A percentile compares a stretch with the other conserved stretches of the same genome.
phyloP scores from a whole-genome alignment of 495 filamentous ascomycete genomes.

The Aspergillus campestris region DNA sequence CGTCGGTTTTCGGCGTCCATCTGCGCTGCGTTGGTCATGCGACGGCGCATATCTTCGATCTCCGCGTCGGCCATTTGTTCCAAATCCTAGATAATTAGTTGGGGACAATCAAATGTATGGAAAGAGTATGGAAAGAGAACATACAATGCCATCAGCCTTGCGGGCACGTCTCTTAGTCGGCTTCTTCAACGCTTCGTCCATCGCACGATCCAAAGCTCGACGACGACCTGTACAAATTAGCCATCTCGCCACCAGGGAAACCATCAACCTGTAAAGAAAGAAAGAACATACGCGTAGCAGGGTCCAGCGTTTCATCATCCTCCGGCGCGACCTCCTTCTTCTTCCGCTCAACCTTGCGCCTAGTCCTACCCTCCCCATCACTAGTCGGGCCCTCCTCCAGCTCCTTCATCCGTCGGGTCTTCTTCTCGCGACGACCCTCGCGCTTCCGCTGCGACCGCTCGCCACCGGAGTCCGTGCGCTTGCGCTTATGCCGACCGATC shows the following conservation, averaged over 20 bases:
- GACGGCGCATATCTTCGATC: constrained; percentile 77
- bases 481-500: constrained; percentile 70
- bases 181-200: constrained; percentile 81
- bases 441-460: constrained; percentile 57
- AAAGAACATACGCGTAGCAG: constrained; percentile 40
- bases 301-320: constrained; percentile 55
- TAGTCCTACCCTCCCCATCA: constrained; percentile 49
- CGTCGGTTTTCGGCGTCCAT: constrained; percentile 74
- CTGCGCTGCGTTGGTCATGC: constrained; percentile 88
- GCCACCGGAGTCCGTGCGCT: constrained; percentile 55
- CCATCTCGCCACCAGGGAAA: background rate
- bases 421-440: constrained; percentile 70
- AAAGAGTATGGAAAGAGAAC: constrained; percentile 15
- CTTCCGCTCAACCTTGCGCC: constrained; percentile 38
- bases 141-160: constrained; percentile 82
- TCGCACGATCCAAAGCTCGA: constrained; percentile 71
- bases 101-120: background rate
- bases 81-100: constrained; percentile 55
- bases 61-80: constrained; percentile 82
- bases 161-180: constrained; percentile 62
- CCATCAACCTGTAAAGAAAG: background rate
- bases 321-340: constrained; percentile 46
- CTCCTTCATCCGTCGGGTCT: constrained; percentile 53
- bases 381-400: constrained; percentile 40
- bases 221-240: constrained; percentile 47